Conservation (phyloP, 2,329 filamentous ascomycete genomes). For the Zymoseptoria ardabiliae region DNA sequence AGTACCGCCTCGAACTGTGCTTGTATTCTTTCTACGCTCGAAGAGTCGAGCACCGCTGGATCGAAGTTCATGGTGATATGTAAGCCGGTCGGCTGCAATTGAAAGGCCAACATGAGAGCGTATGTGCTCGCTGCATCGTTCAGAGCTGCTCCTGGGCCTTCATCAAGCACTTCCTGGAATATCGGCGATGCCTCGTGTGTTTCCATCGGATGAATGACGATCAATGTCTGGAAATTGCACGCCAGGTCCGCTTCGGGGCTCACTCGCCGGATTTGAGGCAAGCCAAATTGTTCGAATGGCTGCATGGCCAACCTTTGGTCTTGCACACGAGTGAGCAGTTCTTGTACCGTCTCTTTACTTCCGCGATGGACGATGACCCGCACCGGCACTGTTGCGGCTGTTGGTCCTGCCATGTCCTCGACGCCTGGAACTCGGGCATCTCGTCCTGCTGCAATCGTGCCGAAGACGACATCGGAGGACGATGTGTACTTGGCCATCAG, state of each 20-base stretch:
- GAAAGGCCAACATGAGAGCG: slow-evolving; percentile 7
- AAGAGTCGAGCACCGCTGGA: slow-evolving; percentile 1
- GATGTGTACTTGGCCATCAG: slow-evolving; percentile 1
- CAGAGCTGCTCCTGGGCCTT: background rate
- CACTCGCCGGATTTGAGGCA: slow-evolving; percentile 32
- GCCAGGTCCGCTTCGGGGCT: slow-evolving; percentile 49
- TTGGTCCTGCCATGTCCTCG: slow-evolving; percentile 24
- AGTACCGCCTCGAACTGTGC: slow-evolving; percentile 5
- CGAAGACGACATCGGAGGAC: slow-evolving; percentile 10
- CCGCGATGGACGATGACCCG: slow-evolving; percentile 22
- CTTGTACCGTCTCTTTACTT: background rate
- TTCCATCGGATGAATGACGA: slow-evolving; percentile 5
- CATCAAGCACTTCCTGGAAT: background rate
- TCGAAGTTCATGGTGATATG: slow-evolving; percentile 3
- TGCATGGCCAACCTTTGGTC: slow-evolving; percentile 1
- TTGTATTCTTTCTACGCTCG: background rate
- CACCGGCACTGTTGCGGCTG: slow-evolving; percentile 33
- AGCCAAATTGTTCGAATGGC: slow-evolving; percentile 29
- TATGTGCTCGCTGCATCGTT: slow-evolving; percentile 1
- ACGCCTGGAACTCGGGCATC: slow-evolving; percentile 25
- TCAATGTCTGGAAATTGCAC: slow-evolving; percentile 29
- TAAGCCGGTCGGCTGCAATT: background rate
- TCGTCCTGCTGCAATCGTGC: slow-evolving; percentile 8
- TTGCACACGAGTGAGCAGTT: slow-evolving; percentile 1
- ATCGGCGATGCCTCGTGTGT: background rate